Base-by-base conservation (phyloP, 805 yeast genomes). In the Candida broadrunensis region DNA sequence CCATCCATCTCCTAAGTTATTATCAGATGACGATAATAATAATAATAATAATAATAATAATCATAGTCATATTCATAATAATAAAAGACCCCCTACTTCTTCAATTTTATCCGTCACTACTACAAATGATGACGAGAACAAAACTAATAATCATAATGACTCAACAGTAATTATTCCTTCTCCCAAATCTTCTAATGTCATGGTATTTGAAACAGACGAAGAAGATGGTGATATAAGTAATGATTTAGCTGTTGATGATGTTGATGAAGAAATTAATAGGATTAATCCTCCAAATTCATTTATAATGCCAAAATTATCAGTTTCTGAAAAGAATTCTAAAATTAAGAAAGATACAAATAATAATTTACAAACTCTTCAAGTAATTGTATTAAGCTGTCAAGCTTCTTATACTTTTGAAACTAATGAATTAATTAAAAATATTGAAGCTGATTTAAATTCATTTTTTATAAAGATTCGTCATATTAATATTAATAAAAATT, bases 121-220 rank as follows among this genome's bases (percentile, higher is more conserved):
- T 19, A 67, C 57, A 17, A 56, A 58, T 21, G 56, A 54, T 21
- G 34, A 39, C 7, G 9, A 9, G 6, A 21, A 21, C 9, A 21
- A 21, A 7, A 25, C 5, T 25, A 25, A 25, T 13, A n/a, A 29
- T 14, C 5, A 29, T 29, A 29, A 14, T 4, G 32, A 29, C 5
- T 14, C 32, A 14, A 29, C 32, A 5, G 13, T 29, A 5, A 43
- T 54, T 36, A 58, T 53, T 5, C 35, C 56, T n/a, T 49, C 56
- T n/a, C 55, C 53, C 2, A 47, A 56, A 3, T 41, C 51, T 16
- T 50, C 45, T 14, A 46, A 50, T n/a, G 65, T 60, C 5, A 60
- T 66, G 67, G 65, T 67, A 5, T 67, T 67, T 45, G 73, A 69
- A 37, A 66, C 72, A 0, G 73, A 67, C 33, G 72, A 67, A 42